Percentiles rank a stretch among this genome's conserved stretches.
phyloP scores from a whole-genome alignment of 306 rosid species.

The Cercis canadensis region DNA sequence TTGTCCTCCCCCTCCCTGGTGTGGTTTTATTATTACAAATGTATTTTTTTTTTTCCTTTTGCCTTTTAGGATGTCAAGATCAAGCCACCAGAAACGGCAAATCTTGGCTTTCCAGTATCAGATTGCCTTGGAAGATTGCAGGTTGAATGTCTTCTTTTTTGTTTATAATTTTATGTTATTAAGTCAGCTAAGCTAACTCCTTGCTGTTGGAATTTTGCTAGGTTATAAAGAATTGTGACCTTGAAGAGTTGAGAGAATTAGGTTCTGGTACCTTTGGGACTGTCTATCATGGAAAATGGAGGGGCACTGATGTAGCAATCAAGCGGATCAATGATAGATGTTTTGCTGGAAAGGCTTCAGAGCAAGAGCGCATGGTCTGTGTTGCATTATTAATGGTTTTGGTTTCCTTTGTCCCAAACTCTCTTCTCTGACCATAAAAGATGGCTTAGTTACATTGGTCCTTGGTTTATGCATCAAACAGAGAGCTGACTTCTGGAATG shows the following conservation, averaged over 20 bases:
- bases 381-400: conserved; percentile 26
- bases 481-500: conserved; percentile 97
- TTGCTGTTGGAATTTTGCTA: conserved; percentile 34
- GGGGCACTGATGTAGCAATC: conserved; percentile 94
- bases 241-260: conserved; percentile 82
- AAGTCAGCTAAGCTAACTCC: conserved; percentile 24
- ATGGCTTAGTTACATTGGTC: conserved; percentile 15
- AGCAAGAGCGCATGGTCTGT: conserved; percentile 88
- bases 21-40: conserved; percentile 14
- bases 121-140: conserved; percentile 76
- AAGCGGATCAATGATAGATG: conserved; percentile 91
- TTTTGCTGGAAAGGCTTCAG: conserved; percentile 90
- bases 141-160: conserved; percentile 52
- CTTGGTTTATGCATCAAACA: conserved; percentile 46
- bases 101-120: conserved; percentile 65
- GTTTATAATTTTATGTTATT: conserved; percentile 32
- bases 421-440: conserved; percentile 6
- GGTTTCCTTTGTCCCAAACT: conserved; percentile 18
- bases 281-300: conserved; percentile 96
- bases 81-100: conserved; percentile 57
- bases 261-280: conserved; percentile 95
- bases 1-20: neutral
- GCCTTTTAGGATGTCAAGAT: conserved; percentile 60
- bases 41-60: conserved; percentile 4
- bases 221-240: conserved; percentile 84